Evolutionary conservation across 2,329 filamentous ascomycete species (phyloP), one percentile per base, ranked within the genome.

Genomic region (Colletotrichum eremochloae): DNA sequence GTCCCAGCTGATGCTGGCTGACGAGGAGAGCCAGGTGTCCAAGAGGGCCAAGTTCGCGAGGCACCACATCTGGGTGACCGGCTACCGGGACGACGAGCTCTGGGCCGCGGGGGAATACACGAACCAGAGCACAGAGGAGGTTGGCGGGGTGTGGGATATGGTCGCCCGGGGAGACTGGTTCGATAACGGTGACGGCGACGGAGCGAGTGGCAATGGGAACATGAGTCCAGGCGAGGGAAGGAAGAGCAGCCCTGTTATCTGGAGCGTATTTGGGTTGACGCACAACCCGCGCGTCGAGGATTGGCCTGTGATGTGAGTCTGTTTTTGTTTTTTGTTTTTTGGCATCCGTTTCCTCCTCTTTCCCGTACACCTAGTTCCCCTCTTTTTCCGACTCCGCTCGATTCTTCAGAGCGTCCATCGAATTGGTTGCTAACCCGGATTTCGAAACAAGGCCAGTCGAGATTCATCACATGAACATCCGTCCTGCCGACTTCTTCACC

Each of bases 41-140:
- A 80, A 79, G 57, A 79, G 86, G n/a, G 84, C 84, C 2, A 80
- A 79, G 56, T 88, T 84, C 72, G 85, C 85, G 2, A 79, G 79
- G 71, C 85, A 87, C 74, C 81, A 85, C 66, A 74, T 84, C 48
- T 88, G 86, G 86, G 81, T 87, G 11, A 88, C 86, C 1, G 84
- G 84, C 5, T 80, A 87, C 75, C 80, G 83, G 4, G 86, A 88
- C 70, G 83, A 82, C 42, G 86, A 88, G 79, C 77, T 87, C 18
- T 88, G 82, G 81, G 86, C 85, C 1, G 86, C 84, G 3, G 86
- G 86, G 9, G 84, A 86, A 75, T 87, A 84, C 63, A 87, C 86
- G 3, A 87, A 87, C 71, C 86, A 87, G 79, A 86, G 85, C 71
- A 79, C 77, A 2, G 77, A 75, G 50, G 86, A 83, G 71, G 77